phyloP scores from a whole-genome alignment of 257 asterid species.

The Capsicum pubescens region DNA sequence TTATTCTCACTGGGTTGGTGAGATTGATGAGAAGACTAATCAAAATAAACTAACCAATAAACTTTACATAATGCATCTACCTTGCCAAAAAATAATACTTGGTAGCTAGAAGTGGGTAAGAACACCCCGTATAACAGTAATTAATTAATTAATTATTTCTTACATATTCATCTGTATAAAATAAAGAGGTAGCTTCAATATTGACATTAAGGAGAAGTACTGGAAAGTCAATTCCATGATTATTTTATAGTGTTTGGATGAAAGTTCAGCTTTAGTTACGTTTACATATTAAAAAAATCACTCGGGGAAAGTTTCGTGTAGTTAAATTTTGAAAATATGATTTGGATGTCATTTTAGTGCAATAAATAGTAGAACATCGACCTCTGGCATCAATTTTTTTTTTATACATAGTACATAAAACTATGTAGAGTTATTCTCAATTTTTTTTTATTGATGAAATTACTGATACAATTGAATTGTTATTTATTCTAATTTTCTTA shows the following conservation, averaged over 20 bases:
- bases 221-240: not conserved
- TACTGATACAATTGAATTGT: too few relatives aligned
- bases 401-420: too few relatives aligned
- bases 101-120: not conserved
- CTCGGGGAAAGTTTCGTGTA: too few relatives aligned
- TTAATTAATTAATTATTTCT: not conserved
- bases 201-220: not conserved
- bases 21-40: not conserved
- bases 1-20: not conserved
- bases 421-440: too few relatives aligned
- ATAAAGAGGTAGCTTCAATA: not conserved
- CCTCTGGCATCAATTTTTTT: too few relatives aligned
- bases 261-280: not conserved
- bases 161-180: not conserved
- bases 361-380: too few relatives aligned
- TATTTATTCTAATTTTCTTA: too few relatives aligned
- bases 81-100: not conserved
- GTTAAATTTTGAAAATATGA: too few relatives aligned
- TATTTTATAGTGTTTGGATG: not conserved
- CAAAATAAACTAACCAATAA: not conserved
- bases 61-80: not conserved
- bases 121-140: not conserved
- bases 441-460: too few relatives aligned
- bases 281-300: not conserved
- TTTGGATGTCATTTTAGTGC: too few relatives aligned